Evolutionary conservation across 768 basidiomycete genomes (phyloP).

Genomic region (Mycena polygramma): DNA sequence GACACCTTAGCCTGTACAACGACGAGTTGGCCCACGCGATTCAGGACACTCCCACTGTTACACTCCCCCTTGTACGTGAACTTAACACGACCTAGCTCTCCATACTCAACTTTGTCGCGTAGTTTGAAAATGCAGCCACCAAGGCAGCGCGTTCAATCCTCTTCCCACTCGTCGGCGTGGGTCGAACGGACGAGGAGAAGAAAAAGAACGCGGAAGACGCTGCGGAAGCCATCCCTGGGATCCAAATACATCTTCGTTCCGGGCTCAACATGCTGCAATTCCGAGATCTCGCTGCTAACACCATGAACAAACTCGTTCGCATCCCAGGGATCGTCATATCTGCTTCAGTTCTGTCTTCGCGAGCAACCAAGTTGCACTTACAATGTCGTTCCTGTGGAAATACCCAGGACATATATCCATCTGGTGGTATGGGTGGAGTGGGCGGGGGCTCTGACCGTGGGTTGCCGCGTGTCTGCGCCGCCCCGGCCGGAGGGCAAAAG

Average conservation of each 20-base stretch:
- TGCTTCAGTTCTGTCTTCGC: slow-evolving; percentile 92
- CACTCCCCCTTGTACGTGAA: slow-evolving; percentile 82
- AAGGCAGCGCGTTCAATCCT: slow-evolving; percentile 87
- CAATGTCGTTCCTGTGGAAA: slow-evolving; percentile 94
- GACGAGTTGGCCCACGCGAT: slow-evolving; percentile 94
- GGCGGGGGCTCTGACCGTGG: slow-evolving; percentile 88
- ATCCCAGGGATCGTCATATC: slow-evolving; percentile 99
- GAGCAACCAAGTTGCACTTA: slow-evolving; percentile 91
- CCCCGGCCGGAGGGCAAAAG: slow-evolving; percentile 83
- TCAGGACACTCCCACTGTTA: slow-evolving; percentile 90
- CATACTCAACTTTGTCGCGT: slow-evolving; percentile 8
- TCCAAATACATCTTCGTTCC: slow-evolving; percentile 92
- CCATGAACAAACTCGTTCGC: slow-evolving; percentile 95
- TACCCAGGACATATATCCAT: slow-evolving; percentile 82
- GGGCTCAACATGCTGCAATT: slow-evolving; percentile 95
- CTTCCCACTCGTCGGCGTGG: slow-evolving; percentile 77
- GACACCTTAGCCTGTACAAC: slow-evolving; percentile 85
- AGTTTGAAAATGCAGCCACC: slow-evolving; percentile 95
- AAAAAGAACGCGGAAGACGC: slow-evolving; percentile 58
- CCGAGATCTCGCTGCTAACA: slow-evolving; percentile 92
- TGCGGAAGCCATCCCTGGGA: slow-evolving; percentile 64
- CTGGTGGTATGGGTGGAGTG: slow-evolving; percentile 86
- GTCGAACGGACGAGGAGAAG: slow-evolving; percentile 58
- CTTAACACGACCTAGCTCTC: not conserved
- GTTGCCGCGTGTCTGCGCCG: slow-evolving; percentile 90